Evolutionary conservation across 768 basidiomycete species (phyloP), one percentile per base, ranked within the genome.

Genomic region (Strobilomyces confusus): DNA sequence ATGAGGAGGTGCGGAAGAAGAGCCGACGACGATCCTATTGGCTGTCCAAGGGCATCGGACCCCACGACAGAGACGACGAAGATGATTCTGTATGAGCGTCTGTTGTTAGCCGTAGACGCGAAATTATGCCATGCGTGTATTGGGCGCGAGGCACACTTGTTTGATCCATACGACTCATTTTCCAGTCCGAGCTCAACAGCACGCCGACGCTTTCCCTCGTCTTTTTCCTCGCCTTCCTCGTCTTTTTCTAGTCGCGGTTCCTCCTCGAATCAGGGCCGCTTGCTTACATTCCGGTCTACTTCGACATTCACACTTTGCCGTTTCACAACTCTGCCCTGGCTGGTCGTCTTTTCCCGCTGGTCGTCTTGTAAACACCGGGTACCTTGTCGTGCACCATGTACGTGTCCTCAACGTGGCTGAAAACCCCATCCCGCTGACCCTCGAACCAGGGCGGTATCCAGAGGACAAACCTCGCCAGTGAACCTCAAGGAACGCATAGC

Each of bases 401-500:
- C 8, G 66, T 62, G 15, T 17, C 8, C 14, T 43, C 25, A 47
- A 29, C 46, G 25, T 49, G 26, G 19, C 25, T 29, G 20, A 37
- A 25, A 32, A 19, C 36, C 4, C 11, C 36, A 8, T 26, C 38
- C 22, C 20, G 50, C 62, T 70, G 48, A 71, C 63, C 32, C 40
- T 48, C 15, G 15, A 17, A 43, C 44, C 52, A 71, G 67, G 65
- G 62, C 67, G 23, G 48, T 63, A 46, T 58, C 67, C 44, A 63
- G 64, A 62, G 55, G 58, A 13, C 52, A 63, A 40, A 58, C 66
- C 32, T 57, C 65, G 0, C 66, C 66, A 44, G 75, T 73, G 48
- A 87, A 86, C 66, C 80, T 91, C 64, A 89, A 84, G 70, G 89
- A 91, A 60, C 85, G 89, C 49, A 91, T 92, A 57, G 89, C 89